phyloP scores from a whole-genome alignment of 2,329 filamentous ascomycete species.

The Penicillium glabrum region DNA sequence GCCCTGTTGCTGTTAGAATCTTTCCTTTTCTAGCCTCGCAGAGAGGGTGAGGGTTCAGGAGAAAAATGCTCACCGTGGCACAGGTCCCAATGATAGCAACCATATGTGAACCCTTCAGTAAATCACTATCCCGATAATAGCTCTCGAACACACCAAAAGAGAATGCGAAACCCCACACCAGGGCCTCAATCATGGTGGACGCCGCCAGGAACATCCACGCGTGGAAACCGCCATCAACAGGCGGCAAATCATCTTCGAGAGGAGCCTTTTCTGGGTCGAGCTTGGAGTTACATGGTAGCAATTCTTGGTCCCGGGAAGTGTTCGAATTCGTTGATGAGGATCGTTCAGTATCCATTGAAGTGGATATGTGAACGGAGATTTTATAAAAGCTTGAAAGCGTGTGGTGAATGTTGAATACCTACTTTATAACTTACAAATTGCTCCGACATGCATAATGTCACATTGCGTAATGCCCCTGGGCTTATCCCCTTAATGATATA shows the following conservation, averaged over 20 bases:
- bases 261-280: background rate
- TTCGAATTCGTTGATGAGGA: conserved; percentile 1
- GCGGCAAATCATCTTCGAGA: conserved; percentile 23
- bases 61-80: conserved; percentile 20
- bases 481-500: background rate
- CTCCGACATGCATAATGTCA: conserved; percentile 6
- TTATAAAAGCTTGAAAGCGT: background rate
- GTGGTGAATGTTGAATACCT: background rate
- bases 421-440: background rate
- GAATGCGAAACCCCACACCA: conserved; percentile 49
- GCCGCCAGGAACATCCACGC: conserved; percentile 51
- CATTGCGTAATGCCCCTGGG: conserved; percentile 14
- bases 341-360: background rate
- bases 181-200: conserved; percentile 53
- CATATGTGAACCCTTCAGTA: conserved; percentile 23
- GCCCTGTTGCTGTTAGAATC: conserved; percentile 10
- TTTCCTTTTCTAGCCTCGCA: too few relatives aligned
- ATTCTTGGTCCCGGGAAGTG: background rate
- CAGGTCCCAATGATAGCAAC: conserved; percentile 36
- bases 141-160: conserved; percentile 35
- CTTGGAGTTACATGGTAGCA: conserved; percentile 5
- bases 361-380: background rate
- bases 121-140: conserved; percentile 30
- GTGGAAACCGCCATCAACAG: conserved; percentile 38
- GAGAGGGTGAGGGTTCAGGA: background rate